A percentile compares a stretch with the other conserved stretches of the same genome.
These are phyloP conservation scores for Colletotrichum liaoningense DNA, from an alignment of 2,329 filamentous ascomycete species.

Conservation along the genomic window DNA sequence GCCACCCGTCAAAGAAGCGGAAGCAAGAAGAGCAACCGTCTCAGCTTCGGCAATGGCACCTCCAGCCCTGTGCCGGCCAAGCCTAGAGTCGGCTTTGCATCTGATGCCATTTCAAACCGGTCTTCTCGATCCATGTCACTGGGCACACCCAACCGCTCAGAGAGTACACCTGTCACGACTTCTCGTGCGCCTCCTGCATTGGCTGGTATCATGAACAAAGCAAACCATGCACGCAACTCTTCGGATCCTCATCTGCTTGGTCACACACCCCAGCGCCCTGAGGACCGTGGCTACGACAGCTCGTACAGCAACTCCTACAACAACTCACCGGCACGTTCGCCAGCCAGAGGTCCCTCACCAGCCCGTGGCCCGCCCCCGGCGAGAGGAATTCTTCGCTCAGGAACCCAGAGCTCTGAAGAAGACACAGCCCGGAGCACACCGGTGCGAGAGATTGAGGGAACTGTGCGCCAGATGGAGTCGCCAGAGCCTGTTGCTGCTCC, in stretches of 20 bases:
- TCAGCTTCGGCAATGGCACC: slow-evolving; percentile 61
- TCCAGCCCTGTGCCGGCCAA: slow-evolving; percentile 44
- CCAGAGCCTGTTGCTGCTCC: slow-evolving; percentile 83
- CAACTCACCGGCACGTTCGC: slow-evolving; percentile 44
- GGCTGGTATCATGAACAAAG: slow-evolving; percentile 42
- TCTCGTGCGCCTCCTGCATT: slow-evolving; percentile 49
- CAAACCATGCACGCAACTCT: slow-evolving; percentile 57
- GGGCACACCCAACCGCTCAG: slow-evolving; percentile 55
- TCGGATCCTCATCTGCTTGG: slow-evolving; percentile 55
- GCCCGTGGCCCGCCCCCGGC: slow-evolving; percentile 48
- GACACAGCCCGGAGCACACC: slow-evolving; percentile 51
- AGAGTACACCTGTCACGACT: slow-evolving; percentile 60
- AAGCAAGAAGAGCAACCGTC: slow-evolving; percentile 67
- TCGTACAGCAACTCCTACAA: slow-evolving; percentile 44
- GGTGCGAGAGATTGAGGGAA: slow-evolving; percentile 62
- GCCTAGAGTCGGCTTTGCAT: slow-evolving; percentile 68
- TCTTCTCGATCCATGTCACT: slow-evolving; percentile 65
- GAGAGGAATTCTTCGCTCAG: slow-evolving; percentile 47
- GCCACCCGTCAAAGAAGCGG: slow-evolving; percentile 60
- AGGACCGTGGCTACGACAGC: slow-evolving; percentile 40
- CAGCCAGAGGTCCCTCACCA: not conserved
- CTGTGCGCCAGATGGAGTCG: slow-evolving; percentile 66
- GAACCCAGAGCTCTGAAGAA: slow-evolving; percentile 65
- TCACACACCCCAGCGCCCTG: slow-evolving; percentile 38
- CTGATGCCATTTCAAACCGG: slow-evolving; percentile 60